Conservation (phyloP, 2,329 filamentous ascomycete genomes). For the Clonostachys rosea region DNA sequence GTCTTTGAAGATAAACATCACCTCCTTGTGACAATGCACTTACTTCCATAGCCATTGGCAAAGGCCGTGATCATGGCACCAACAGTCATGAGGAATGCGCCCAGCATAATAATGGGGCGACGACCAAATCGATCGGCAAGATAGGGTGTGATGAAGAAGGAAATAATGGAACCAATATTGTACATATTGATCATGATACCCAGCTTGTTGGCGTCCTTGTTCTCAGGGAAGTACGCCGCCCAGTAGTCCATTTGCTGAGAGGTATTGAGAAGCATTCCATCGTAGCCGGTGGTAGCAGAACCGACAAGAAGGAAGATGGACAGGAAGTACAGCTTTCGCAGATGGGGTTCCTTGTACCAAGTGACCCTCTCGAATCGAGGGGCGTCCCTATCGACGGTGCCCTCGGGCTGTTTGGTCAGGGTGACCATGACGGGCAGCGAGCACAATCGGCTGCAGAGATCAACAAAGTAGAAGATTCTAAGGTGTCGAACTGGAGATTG, state of each 20-base stretch:
- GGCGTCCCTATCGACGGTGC: slow-evolving; percentile 31
- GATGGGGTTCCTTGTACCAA: slow-evolving; percentile 52
- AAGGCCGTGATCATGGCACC: slow-evolving; percentile 37
- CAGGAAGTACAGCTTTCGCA: slow-evolving; percentile 50
- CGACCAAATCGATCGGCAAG: slow-evolving; percentile 37
- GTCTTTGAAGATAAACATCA: background rate
- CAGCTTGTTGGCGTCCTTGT: slow-evolving; percentile 30
- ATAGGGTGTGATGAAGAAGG: slow-evolving; percentile 40
- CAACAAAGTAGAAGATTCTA: too few relatives aligned
- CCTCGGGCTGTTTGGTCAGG: slow-evolving; percentile 11
- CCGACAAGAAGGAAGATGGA: slow-evolving; percentile 51
- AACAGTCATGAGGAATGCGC: slow-evolving; percentile 39
- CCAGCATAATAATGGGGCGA: slow-evolving; percentile 33
- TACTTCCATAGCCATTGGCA: slow-evolving; percentile 34
- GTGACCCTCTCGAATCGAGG: slow-evolving; percentile 49
- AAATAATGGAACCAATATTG: slow-evolving; percentile 43
- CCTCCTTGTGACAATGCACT: slow-evolving; percentile 8
- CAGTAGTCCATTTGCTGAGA: slow-evolving; percentile 52
- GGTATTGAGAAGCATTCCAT: slow-evolving; percentile 56
- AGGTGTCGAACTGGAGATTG: too few relatives aligned
- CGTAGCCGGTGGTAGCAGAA: slow-evolving; percentile 58
- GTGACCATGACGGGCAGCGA: slow-evolving; percentile 1
- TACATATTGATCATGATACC: slow-evolving; percentile 47
- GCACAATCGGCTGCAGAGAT: too few relatives aligned
- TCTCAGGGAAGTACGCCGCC: slow-evolving; percentile 42